Conservation (phyloP, 2,329 filamentous ascomycete species). For the Trichocomaceae sp. region DNA sequence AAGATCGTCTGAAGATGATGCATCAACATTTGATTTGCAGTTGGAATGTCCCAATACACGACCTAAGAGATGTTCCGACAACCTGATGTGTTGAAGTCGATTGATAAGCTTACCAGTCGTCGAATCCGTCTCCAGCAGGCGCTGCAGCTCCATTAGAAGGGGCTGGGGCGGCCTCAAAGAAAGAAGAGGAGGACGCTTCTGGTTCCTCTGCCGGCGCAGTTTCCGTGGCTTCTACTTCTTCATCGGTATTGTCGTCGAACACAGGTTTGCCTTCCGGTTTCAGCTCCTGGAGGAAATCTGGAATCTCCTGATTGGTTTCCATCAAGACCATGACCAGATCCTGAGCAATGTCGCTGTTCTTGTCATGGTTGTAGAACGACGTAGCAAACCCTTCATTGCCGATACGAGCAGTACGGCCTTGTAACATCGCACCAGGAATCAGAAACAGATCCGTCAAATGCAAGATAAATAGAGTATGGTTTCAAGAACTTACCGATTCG, state of each 20-base stretch:
- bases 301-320: constrained; percentile 70
- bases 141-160: neutral
- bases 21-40: neutral
- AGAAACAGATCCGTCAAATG: neutral
- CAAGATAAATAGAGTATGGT: neutral
- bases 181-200: neutral
- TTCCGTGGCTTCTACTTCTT: constrained; percentile 8
- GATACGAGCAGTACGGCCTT: constrained; percentile 87
- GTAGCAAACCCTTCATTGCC: constrained; percentile 79
- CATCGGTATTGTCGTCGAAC: constrained; percentile 46
- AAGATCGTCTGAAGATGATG: neutral
- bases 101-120: neutral
- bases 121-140: neutral
- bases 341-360: constrained; percentile 64
- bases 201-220: neutral
- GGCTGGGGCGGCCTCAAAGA: neutral
- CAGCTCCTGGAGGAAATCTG: constrained; percentile 68
- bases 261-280: constrained; percentile 40
- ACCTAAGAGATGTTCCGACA: neutral
- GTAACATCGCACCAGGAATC: neutral
- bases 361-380: constrained; percentile 74
- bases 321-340: constrained; percentile 74
- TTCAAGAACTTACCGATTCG: constrained; percentile 63
- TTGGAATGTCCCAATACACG: neutral
- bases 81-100: neutral